A percentile compares a stretch with the other conserved stretches of the same genome.
Conservation (phyloP, 2,329 filamentous ascomycete species). For the Fusarium palustre region DNA sequence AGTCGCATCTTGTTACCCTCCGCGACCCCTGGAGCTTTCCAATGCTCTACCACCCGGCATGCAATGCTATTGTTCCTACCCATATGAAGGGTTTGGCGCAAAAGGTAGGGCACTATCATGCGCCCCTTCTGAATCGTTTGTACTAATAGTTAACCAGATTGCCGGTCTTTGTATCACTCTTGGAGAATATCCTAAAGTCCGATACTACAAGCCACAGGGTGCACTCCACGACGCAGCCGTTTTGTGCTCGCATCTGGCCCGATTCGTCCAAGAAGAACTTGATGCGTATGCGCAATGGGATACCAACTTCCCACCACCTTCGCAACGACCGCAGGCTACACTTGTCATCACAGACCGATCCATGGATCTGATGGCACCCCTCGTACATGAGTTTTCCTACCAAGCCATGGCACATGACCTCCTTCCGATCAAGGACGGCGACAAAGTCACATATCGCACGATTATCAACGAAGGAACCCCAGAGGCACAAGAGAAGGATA, state of each 20-base stretch:
- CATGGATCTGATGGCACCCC: conserved; percentile 89
- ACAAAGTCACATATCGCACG: conserved; percentile 88
- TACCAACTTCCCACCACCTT: conserved; percentile 84
- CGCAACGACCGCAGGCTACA: conserved; percentile 80
- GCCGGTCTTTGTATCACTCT: conserved; percentile 83
- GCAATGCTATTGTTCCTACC: conserved; percentile 82
- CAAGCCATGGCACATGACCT: conserved; percentile 98
- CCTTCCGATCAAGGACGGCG: conserved; percentile 85
- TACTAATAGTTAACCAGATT: conserved; percentile 47
- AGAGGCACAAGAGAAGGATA: conserved; percentile 83
- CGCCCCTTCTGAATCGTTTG: background rate
- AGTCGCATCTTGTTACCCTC: conserved; percentile 92
- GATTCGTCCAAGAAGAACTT: conserved; percentile 91
- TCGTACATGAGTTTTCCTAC: conserved; percentile 97
- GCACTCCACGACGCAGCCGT: conserved; percentile 88
- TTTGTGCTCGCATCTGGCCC: conserved; percentile 86
- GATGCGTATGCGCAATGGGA: conserved; percentile 90
- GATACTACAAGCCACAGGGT: conserved; percentile 84
- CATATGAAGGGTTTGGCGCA: conserved; percentile 90
- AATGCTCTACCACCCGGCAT: conserved; percentile 88
- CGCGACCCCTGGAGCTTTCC: conserved; percentile 97
- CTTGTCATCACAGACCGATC: conserved; percentile 90
- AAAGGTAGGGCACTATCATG: conserved; percentile 69
- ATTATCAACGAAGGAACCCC: conserved; percentile 78
- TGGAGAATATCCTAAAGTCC: conserved; percentile 93